A percentile compares a stretch with the other conserved stretches of the same genome.
Evolutionary conservation across 2,329 filamentous ascomycete species (phyloP).

Genomic region (Colletotrichum echinochloae): DNA sequence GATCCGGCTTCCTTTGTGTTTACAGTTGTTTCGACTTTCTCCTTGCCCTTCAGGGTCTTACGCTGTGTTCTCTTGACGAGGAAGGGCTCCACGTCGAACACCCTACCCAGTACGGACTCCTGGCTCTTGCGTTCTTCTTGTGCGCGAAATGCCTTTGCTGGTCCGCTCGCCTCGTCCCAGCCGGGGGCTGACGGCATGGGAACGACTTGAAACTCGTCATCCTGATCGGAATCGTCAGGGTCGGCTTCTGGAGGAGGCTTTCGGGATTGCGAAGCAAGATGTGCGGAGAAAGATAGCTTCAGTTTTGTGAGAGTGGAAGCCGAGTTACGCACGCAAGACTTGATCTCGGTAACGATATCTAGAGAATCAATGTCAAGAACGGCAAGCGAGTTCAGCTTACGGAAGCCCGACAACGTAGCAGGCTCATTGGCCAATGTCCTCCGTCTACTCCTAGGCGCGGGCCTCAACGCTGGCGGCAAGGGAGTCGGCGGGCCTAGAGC

Average conservation of each 20-base stretch:
- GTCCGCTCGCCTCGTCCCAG: conserved; percentile 49
- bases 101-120: conserved; percentile 63
- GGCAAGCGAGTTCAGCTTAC: conserved; percentile 62
- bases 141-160: conserved; percentile 60
- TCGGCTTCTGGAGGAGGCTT: conserved; percentile 54
- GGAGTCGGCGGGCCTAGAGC: conserved; percentile 45
- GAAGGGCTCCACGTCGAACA: conserved; percentile 63
- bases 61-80: conserved; percentile 51
- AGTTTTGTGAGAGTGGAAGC: conserved; percentile 66
- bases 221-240: conserved; percentile 63
- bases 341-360: conserved; percentile 67
- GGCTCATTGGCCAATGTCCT: conserved; percentile 55
- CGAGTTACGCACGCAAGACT: conserved; percentile 66
- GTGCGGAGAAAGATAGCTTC: conserved; percentile 69
- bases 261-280: conserved; percentile 59
- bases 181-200: conserved; percentile 46
- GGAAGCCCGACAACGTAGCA: conserved; percentile 69
- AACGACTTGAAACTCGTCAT: conserved; percentile 66
- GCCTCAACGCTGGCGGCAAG: conserved; percentile 52
- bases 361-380: conserved; percentile 72
- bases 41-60: conserved; percentile 41
- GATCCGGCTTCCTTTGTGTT: conserved; percentile 6
- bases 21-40: conserved; percentile 7
- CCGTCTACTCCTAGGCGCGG: conserved; percentile 51
- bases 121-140: conserved; percentile 67